These are phyloP conservation scores for Aureobasidium lini DNA, from an alignment of 2,329 filamentous ascomycete genomes.

Conservation along the genomic window DNA sequence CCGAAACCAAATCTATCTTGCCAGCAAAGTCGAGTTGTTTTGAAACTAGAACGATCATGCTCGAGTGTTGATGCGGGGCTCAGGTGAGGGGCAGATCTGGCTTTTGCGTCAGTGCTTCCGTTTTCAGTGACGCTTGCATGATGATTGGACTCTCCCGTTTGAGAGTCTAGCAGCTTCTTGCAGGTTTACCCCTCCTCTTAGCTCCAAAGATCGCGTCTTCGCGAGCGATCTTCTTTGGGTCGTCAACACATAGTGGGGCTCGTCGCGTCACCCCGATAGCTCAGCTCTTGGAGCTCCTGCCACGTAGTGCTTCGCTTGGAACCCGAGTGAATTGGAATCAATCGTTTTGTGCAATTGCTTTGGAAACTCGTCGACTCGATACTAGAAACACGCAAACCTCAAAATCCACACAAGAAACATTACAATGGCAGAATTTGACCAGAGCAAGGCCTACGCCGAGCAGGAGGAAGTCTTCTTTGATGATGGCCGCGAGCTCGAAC, in stretches of 20 bases:
- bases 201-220: constrained; percentile 5
- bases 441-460: constrained; percentile 40
- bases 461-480: constrained; percentile 47
- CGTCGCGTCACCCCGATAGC: constrained; percentile 13
- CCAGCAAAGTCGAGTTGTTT: not conserved
- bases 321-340: not conserved
- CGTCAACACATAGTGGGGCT: constrained; percentile 7
- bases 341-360: not conserved
- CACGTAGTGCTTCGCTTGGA: constrained; percentile 11
- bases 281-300: constrained; percentile 9
- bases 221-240: not conserved
- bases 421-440: constrained; percentile 27
- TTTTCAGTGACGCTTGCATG: constrained; percentile 6
- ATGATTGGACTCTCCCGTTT: constrained; percentile 6
- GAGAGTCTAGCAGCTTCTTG: constrained; percentile 3
- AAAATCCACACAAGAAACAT: not conserved
- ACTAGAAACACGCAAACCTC: not conserved
- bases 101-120: constrained; percentile 11
- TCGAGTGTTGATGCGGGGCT: constrained; percentile 4
- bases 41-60: not conserved
- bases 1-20: not conserved
- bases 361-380: not conserved
- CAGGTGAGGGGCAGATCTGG: constrained; percentile 11
- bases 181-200: constrained; percentile 12
- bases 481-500: constrained; percentile 66